phyloP scores from a whole-genome alignment of 2,329 filamentous ascomycete species.

The Ramularia endophylla region DNA sequence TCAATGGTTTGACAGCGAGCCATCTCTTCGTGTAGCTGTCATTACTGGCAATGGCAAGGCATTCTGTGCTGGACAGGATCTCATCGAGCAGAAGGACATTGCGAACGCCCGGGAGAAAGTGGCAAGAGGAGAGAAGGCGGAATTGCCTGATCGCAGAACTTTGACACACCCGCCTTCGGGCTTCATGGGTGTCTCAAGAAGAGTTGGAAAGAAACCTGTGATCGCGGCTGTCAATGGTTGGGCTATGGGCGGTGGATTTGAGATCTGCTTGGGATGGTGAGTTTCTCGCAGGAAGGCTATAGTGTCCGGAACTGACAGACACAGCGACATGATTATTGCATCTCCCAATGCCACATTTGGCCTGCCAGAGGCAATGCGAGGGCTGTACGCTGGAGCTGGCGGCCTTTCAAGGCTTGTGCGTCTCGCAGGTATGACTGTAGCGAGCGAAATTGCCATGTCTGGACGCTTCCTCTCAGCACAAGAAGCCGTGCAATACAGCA shows the following conservation, averaged over 20 bases:
- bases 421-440: conserved; percentile 43
- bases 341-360: conserved; percentile 47
- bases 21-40: conserved; percentile 29
- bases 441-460: conserved; percentile 46
- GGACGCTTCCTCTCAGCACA: conserved; percentile 42
- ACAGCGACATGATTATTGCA: conserved; percentile 47
- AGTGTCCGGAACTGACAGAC: conserved; percentile 2
- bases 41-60: conserved; percentile 50
- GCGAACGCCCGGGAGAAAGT: conserved; percentile 17
- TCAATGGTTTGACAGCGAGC: conserved; percentile 47
- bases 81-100: conserved; percentile 42
- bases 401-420: conserved; percentile 48
- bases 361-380: conserved; percentile 49
- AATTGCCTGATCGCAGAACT: conserved; percentile 19
- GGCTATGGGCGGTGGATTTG: conserved; percentile 53
- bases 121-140: conserved; percentile 19
- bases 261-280: conserved; percentile 48
- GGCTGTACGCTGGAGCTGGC: conserved; percentile 50
- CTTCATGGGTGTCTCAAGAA: conserved; percentile 51
- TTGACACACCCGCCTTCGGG: conserved; percentile 34
- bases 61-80: conserved; percentile 52
- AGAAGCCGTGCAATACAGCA: conserved; percentile 39
- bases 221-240: conserved; percentile 56
- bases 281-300: neutral
- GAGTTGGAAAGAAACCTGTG: conserved; percentile 55